A percentile compares a stretch with the other conserved stretches of the same genome.
Evolutionary conservation across 163 green algal genomes (phyloP).

Genomic region (Chlorella variabilis): DNA sequence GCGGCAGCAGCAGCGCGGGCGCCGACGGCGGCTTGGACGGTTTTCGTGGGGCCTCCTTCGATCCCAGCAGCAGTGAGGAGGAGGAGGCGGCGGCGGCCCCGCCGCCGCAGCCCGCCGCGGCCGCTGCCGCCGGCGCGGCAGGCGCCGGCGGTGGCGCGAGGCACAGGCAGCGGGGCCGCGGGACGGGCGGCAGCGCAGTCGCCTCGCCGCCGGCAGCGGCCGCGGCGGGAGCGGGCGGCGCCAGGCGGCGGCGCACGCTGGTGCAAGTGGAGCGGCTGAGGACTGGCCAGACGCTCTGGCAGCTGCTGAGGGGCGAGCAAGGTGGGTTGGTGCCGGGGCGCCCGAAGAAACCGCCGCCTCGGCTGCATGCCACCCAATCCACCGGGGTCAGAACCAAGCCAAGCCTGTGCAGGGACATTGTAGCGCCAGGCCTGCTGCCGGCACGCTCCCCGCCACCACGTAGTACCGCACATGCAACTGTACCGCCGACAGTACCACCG

Average conservation of each 20-base stretch:
- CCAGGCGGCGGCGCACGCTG: conserved; percentile 16
- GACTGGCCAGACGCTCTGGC: background rate
- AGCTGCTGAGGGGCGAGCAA: background rate
- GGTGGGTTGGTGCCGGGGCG: background rate
- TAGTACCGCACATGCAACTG: too few species aligned
- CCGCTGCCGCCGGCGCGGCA: background rate
- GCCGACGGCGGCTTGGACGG: background rate
- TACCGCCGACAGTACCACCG: too few species aligned
- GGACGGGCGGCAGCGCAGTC: background rate
- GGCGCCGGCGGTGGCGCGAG: too few species aligned
- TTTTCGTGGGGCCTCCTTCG: background rate
- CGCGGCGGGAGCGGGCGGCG: background rate
- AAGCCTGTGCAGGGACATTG: too few species aligned
- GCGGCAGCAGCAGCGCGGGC: background rate
- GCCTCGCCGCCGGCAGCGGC: background rate
- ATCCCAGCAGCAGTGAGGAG: conserved; percentile 9
- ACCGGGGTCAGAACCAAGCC: too few species aligned
- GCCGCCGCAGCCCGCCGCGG: background rate
- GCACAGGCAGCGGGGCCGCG: background rate
- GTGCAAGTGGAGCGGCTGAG: background rate
- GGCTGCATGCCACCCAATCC: background rate
- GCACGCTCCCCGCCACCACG: too few species aligned
- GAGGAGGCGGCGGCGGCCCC: background rate
- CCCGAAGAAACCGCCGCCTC: background rate
- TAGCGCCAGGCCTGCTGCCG: too few species aligned